phyloP scores from a whole-genome alignment of 192 early-diverging fungal genomes.

The Backusella liffmaniae region DNA sequence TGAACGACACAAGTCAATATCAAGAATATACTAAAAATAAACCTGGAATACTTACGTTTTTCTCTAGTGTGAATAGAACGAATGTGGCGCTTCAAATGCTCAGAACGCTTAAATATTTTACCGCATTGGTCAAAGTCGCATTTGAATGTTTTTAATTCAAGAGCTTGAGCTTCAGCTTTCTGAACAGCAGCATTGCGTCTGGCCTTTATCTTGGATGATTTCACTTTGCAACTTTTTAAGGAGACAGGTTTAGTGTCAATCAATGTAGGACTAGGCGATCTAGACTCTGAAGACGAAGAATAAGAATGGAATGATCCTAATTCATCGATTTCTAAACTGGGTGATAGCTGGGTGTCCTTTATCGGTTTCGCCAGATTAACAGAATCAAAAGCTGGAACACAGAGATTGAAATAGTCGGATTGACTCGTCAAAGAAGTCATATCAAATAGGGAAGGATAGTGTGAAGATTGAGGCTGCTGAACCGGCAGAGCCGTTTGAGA shows the following conservation, averaged over 20 bases:
- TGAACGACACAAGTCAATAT: not conserved
- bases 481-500: constrained; percentile 1
- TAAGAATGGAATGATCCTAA: not conserved
- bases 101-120: constrained; percentile 56
- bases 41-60: constrained; percentile 46
- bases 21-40: not conserved
- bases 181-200: constrained; percentile 51
- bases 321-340: constrained; percentile 5
- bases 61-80: constrained; percentile 59
- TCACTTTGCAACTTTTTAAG: constrained; percentile 44
- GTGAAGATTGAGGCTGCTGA: constrained; percentile 11
- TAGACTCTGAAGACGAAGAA: not conserved
- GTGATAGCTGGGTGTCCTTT: not conserved
- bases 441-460: constrained; percentile 10
- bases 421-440: not conserved
- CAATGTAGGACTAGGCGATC: constrained; percentile 6
- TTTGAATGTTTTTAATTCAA: constrained; percentile 44
- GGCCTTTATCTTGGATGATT: constrained; percentile 48
- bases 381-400: not conserved
- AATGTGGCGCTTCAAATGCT: constrained; percentile 57
- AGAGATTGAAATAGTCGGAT: not conserved
- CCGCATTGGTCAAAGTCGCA: constrained; percentile 54
- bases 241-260: constrained; percentile 42
- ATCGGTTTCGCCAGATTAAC: not conserved
- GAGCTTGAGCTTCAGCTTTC: constrained; percentile 35